A percentile compares a stretch with the other conserved stretches of the same genome.
Conservation (phyloP, 805 yeast species). For the Naumovozyma castellii region DNA sequence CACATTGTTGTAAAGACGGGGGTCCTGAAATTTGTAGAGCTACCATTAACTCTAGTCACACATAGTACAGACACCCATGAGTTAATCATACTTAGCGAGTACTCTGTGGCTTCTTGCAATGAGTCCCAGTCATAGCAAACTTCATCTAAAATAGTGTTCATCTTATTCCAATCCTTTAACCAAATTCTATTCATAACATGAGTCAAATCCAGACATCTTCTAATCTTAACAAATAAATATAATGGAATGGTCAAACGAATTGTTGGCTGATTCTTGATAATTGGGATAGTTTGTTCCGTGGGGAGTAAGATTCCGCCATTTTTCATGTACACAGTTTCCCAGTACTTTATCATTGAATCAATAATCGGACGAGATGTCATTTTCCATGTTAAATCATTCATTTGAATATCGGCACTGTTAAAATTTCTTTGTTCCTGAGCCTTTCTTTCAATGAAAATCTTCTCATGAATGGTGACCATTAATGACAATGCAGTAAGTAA, state of each 20-base stretch:
- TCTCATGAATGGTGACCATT: conserved; percentile 58
- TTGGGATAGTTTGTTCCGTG: conserved; percentile 32
- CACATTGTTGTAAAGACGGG: conserved; percentile 71
- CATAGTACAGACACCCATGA: conserved; percentile 69
- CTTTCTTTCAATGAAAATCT: conserved; percentile 44
- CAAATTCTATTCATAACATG: conserved; percentile 54
- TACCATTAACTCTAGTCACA: conserved; percentile 19
- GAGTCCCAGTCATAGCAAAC: conserved; percentile 50
- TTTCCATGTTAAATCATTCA: conserved; percentile 55
- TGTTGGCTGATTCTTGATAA: conserved; percentile 43
- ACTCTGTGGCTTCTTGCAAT: conserved; percentile 50
- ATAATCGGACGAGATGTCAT: conserved; percentile 51
- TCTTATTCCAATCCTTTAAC: conserved; percentile 56
- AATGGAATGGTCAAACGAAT: conserved; percentile 59
- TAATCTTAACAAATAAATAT: conserved; percentile 55
- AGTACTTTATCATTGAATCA: conserved; percentile 47
- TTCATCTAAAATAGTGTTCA: conserved; percentile 45
- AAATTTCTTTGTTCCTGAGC: conserved; percentile 29
- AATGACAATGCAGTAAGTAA: conserved; percentile 41
- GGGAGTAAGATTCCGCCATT: conserved; percentile 56
- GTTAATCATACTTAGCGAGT: conserved; percentile 49
- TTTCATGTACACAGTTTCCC: conserved; percentile 56
- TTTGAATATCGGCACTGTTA: conserved; percentile 26
- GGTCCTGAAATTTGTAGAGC: conserved; percentile 55
- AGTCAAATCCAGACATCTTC: conserved; percentile 52